Base-by-base conservation (phyloP, 441 rosid species). In the Populus tomentosa region DNA sequence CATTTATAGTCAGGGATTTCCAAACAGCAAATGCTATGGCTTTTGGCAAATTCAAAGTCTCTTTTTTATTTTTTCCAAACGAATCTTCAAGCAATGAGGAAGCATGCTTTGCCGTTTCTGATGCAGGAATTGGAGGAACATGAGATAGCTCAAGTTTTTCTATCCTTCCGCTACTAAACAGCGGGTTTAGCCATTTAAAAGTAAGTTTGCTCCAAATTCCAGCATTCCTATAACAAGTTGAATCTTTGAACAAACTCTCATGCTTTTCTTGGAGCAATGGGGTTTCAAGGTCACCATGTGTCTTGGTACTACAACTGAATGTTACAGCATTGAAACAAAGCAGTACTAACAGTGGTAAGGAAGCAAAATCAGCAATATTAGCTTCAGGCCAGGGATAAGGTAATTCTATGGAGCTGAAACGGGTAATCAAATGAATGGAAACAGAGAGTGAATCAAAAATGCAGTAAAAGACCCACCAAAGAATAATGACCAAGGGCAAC, bases 181-280 rank as follows among this genome's bases (percentile, higher is more conserved):
- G 83, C 1, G 89, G 92, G 77, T 91, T 89, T 20, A 91, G 85
- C 95, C 95, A 91, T 24, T n/a, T 71, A 76, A 91, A 91, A 3
- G 85, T 83, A 36, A 90, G 74, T 53, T 72, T 80, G 73, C 92
- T 84, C 93, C 88, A 73, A 30, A 67, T 70, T 65, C 93, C 89
- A 64, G 93, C 88, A 76, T 69, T 76, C n/a, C 69, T 56, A n/a
- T 82, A 91, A 40, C 69, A 20, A 53, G 13, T 56, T 4, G 28
- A 32, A 23, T 73, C 84, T 72, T 71, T 74, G 0, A 64, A 56
- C 66, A 77, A 80, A 68, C 23, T 68, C 4, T 69, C 75, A 3
- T 40, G 38, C 74, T 76, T 73, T 68, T 79, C 77, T 65, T 68
- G 32, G 72, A 89, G 87, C 72, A 89, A 81, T 8, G 86, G 87